These are phyloP conservation scores for Geum urbanum DNA, from an alignment of 306 rosid species.

Conservation along the genomic window DNA sequence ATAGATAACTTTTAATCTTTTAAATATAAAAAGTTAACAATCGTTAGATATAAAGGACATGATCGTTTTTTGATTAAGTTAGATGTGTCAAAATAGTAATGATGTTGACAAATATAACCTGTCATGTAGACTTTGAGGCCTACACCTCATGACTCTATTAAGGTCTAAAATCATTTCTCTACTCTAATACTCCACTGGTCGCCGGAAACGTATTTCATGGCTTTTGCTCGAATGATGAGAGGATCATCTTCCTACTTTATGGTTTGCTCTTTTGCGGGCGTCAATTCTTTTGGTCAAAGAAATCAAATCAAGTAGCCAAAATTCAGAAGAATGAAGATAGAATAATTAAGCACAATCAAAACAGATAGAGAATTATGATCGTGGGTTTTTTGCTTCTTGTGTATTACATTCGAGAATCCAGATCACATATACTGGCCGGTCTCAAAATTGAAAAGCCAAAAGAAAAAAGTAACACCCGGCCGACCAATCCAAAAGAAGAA, in stretches of 20 bases:
- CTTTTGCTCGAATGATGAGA: not conserved
- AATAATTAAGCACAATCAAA: not conserved
- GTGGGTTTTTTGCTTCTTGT: not conserved
- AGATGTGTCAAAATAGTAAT: too few species aligned
- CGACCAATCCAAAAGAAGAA: not conserved
- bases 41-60: too few species aligned
- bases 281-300: slow-evolving; percentile 27
- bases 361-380: not conserved
- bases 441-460: not conserved
- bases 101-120: too few species aligned
- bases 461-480: not conserved
- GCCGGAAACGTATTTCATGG: too few species aligned
- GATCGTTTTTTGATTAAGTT: too few species aligned
- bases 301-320: slow-evolving; percentile 17
- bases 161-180: too few species aligned
- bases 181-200: too few species aligned
- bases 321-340: not conserved
- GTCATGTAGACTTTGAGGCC: too few species aligned
- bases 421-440: not conserved
- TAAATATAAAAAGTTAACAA: too few species aligned
- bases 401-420: not conserved
- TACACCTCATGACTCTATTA: too few species aligned
- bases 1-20: too few species aligned
- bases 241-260: slow-evolving; percentile 13
- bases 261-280: slow-evolving; percentile 22